Conservation (phyloP, 257 asterid species). For the Nyctanthes arbortristis region DNA sequence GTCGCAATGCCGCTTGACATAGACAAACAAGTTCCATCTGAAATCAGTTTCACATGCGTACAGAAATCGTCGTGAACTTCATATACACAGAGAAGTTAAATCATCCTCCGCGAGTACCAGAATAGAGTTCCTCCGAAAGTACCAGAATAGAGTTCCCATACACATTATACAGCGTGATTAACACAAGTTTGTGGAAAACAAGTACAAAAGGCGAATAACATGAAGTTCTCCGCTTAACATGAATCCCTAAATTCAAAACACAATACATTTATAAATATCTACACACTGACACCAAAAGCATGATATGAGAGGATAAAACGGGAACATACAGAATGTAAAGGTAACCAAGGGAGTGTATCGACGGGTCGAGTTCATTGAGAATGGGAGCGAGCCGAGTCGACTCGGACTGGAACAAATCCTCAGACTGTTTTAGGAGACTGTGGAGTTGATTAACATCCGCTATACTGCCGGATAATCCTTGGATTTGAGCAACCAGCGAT, state of each 20-base stretch:
- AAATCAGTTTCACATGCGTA: neutral
- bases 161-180: neutral
- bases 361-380: conserved; percentile 71
- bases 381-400: conserved; percentile 54
- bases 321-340: conserved; percentile 61
- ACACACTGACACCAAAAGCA: neutral
- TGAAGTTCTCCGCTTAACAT: neutral
- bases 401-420: conserved; percentile 66
- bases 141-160: too few species aligned
- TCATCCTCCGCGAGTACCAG: too few species aligned
- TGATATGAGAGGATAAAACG: neutral
- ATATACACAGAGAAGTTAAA: neutral
- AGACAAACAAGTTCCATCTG: too few species aligned
- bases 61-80: neutral
- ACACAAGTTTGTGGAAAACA: neutral
- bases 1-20: too few species aligned
- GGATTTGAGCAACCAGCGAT: conserved; percentile 78
- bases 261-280: neutral
- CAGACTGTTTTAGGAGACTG: conserved; percentile 64
- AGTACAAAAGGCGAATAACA: neutral
- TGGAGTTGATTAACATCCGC: conserved; percentile 68
- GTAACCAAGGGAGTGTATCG: conserved; percentile 76
- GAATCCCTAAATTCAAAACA: conserved; percentile 4
- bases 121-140: too few species aligned
- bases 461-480: conserved; percentile 55